Evolutionary conservation across 225 moss, liverwort and hornwort genomes (phyloP), one percentile per base, ranked within the genome.

Genomic region (Climacium dendroides): DNA sequence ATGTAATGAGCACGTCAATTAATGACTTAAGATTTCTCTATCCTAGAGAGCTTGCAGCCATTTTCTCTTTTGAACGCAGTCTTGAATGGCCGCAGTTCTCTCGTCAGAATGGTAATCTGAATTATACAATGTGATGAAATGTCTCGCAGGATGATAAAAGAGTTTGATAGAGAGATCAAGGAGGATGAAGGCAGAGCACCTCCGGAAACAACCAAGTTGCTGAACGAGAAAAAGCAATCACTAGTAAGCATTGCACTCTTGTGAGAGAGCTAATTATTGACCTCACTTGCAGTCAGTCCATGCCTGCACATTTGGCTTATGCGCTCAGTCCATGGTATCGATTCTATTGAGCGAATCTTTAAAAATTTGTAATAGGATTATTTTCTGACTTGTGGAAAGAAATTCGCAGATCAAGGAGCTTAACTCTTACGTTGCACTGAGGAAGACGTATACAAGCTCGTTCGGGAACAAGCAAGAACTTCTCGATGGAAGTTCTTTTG

Each of bases 381-480:
- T 61, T 69, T 48, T 60, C 61, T 79, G 39, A 88, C 41, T 32
- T 73, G 37, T 67, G 23, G 18, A 15, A 15, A 28, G 22, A 13
- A 37, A 62, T 58, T 69, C 71, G 43, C 89, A 92, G 92, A 92
- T 92, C 81, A 92, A 90, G 92, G 98, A 99, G 89, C 95, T 99
- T 60, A 99, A 99, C 89, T 97, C 98, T 48, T 99, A 94, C 85
- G 98, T 99, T 78, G 97, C 96, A 55, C 90, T 99, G 54, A 93
- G 98, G 83, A 99, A 99, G 89, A 97, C 98, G 83, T 99, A 97
- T 81, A 97, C 98, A 39, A 97, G 94, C 87, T 96, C 97, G 20
- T 89, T 97, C 57, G 97, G 95, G n/a, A 95, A 89, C 84, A 95
- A 92, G 86, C 94, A 94, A 63, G 96, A 97, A 89, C 95, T 98